Evolutionary conservation across 306 rosid genomes (phyloP), one percentile per base, ranked within the genome.

Genomic region (Cyclanthera cordifolia): DNA sequence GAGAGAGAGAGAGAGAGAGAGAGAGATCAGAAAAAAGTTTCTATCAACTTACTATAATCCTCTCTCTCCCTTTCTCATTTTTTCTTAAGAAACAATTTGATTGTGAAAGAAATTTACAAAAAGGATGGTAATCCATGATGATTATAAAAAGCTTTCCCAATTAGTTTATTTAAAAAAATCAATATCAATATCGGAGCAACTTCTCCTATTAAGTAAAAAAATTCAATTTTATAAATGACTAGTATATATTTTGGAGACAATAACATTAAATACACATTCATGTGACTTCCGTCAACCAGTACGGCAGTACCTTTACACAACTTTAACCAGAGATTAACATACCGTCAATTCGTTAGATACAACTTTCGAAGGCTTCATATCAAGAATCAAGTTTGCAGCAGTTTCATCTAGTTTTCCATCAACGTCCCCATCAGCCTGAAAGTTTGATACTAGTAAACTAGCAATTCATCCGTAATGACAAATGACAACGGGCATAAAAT

Each of bases 301-400:
- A 43, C 61, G 43, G 53, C 37, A 45, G 58, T n/a, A 43, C 61
- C 24, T 27, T 32, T 34, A 41, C 48, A 39, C 25, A 73, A 46
- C 43, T 70, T 53, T 57, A 64, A 64, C 34, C 51, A 60, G 73
- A 76, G 63, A 46, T 78, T 52, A 73, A 71, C 96, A 86, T 82
- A 93, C 99, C 17, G 99, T 87, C 69, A 86, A 79, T 78, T 93
- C 96, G 21, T 78, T 87, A 17, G 94, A 81, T 67, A 87, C 74
- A 30, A 93, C 95, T 93, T 93, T 93, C 41, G 99, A 93, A 73
- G 99, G 96, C 79, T 90, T 90, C 47, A 88, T 80, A 76, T 94
- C 97, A 39, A 85, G 84, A 27, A 94, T 85, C 85, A 94, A 82
- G 81, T 79, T 79, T 43, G 95, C 96, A 76, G 96, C 79, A 61